Evolutionary conservation across 2,329 filamentous ascomycete species (phyloP), one percentile per base, ranked within the genome.

Genomic region (Hypoxylon sp.): DNA sequence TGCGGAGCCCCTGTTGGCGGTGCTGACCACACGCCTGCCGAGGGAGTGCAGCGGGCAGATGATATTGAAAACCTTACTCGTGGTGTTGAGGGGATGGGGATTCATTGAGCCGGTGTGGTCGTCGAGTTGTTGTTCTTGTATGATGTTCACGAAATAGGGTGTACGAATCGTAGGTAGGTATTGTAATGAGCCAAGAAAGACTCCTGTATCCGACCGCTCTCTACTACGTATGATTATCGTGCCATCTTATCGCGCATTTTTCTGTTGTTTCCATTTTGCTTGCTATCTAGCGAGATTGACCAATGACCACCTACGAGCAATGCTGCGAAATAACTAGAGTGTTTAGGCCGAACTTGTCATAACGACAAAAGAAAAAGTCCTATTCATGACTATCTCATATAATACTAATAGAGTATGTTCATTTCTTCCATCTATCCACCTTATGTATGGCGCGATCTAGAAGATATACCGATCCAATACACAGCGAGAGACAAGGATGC

Each of bases 1-100:
- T 93, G 91, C 70, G 84, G 82, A 1, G 82, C 82, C 1, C 67
- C 77, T 0, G 84, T 92, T 31, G 90, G 90, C 1, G 90, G 90
- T 0, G 74, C 72, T 50, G 9, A 83, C 42, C 88, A 91, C 75
- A 59, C 8, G 8, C 66, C 84, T n/a, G 84, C 80, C 0, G 79
- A 75, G 13, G 90, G 90, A 1, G 87, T 90, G 1, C 80, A 75
- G 11, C 80, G 74, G 47, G 88, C 87, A 0, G 66, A 37, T 0
- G 81, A 85, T 13, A 84, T 90, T 70, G 87, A 90, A 66, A 44
- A 64, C 42, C 58, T 80, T 0, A 74, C 63, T 47, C 66, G 42
- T 19, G 53, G 29, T 33, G 19, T 71, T 19, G 57, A 19, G 11
- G 33, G 48, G 3, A 61, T 71, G 57, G 66, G 48, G 1, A 69